These are phyloP conservation scores for Umbellularia californica DNA, from an alignment of 164 flowering plant genomes.

Conservation along the genomic window DNA sequence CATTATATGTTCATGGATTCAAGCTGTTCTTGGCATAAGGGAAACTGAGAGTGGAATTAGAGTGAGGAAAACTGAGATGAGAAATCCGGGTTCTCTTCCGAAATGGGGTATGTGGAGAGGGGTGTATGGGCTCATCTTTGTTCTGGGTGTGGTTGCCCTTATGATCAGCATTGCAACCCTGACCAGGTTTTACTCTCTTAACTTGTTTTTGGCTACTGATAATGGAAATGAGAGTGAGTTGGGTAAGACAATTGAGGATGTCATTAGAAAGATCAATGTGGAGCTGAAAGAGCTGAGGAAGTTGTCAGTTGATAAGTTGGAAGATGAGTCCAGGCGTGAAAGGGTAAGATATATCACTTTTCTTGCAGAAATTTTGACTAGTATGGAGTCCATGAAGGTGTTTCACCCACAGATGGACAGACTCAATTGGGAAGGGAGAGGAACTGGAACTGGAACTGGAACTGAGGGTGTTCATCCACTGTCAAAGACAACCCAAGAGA, in stretches of 20 bases:
- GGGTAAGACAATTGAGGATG: slow-evolving; percentile 18
- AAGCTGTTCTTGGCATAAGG: not conserved
- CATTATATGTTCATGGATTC: not conserved
- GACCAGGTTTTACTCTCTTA: slow-evolving; percentile 40
- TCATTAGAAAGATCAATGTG: slow-evolving; percentile 41
- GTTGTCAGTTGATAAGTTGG: slow-evolving; percentile 3
- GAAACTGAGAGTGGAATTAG: too few species aligned
- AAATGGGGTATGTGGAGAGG: slow-evolving; percentile 34
- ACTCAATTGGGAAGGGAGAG: slow-evolving; percentile 9
- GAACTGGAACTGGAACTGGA: slow-evolving; percentile 1
- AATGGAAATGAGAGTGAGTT: slow-evolving; percentile 8
- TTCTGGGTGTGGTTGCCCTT: slow-evolving; percentile 33
- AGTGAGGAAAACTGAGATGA: slow-evolving; percentile 9
- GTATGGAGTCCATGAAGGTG: slow-evolving; percentile 32
- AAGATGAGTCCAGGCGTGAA: slow-evolving; percentile 5
- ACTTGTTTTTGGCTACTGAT: slow-evolving; percentile 29
- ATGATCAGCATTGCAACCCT: slow-evolving; percentile 36
- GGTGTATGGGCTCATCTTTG: slow-evolving; percentile 24
- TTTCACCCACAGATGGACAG: slow-evolving; percentile 16
- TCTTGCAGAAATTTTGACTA: slow-evolving; percentile 52
- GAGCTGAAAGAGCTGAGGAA: slow-evolving; percentile 31
- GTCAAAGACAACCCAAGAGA: slow-evolving; percentile 16
- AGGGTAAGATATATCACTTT: slow-evolving; percentile 29
- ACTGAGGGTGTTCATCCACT: slow-evolving; percentile 25
- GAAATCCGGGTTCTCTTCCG: slow-evolving; percentile 7